These are phyloP conservation scores for Xylaria sp. DNA, from an alignment of 2,329 filamentous ascomycete species.

Conservation along the genomic window DNA sequence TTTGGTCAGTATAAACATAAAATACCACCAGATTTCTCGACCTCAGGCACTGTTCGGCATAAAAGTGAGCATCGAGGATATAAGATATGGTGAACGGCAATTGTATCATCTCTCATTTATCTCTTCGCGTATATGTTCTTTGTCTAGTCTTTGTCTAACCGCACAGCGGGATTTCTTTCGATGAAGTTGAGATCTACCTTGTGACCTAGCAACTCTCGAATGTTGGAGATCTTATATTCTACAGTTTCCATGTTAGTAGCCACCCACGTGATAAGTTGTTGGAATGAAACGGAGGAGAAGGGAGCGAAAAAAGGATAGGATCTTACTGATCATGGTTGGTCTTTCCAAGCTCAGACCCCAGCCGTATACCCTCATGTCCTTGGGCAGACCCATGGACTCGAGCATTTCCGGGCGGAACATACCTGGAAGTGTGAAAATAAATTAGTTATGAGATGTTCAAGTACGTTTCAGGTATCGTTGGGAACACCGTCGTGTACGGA, in stretches of 20 bases:
- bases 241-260: background rate
- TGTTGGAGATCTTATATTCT: constrained; percentile 15
- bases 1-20: background rate
- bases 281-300: background rate
- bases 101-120: background rate
- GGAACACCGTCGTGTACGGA: background rate
- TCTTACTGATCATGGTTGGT: constrained; percentile 77
- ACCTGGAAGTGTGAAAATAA: constrained; percentile 33
- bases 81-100: background rate
- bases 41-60: background rate
- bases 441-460: background rate
- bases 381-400: constrained; percentile 87
- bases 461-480: background rate
- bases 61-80: background rate
- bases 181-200: constrained; percentile 22
- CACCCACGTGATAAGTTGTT: background rate
- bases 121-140: background rate
- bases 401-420: constrained; percentile 99
- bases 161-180: constrained; percentile 10
- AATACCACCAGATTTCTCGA: background rate
- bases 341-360: constrained; percentile 89
- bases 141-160: constrained; percentile 7
- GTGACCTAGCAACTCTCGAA: constrained; percentile 13
- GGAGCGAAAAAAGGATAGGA: background rate
- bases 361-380: constrained; percentile 87